A percentile compares a stretch with the other conserved stretches of the same genome.
Conservation (phyloP, 495 filamentous ascomycete species). For the Margaritispora aquatica region DNA sequence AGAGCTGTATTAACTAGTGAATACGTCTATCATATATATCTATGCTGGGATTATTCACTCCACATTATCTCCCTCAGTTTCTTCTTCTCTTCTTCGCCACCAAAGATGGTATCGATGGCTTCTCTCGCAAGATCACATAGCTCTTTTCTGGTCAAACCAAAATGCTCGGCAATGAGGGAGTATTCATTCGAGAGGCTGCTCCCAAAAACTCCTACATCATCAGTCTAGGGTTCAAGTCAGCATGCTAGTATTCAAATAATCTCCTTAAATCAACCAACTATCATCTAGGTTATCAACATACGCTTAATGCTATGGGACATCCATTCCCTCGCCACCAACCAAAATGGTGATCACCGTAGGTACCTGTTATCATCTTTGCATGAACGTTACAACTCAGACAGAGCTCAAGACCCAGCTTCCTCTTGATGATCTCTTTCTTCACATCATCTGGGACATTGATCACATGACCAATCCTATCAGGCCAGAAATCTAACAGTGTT, state of each 20-base stretch:
- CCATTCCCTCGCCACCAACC: slow-evolving; percentile 51
- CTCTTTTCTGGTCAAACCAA: slow-evolving; percentile 48
- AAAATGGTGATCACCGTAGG: slow-evolving; percentile 68
- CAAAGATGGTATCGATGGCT: slow-evolving; percentile 59
- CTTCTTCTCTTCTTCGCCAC: slow-evolving; percentile 51
- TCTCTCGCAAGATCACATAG: slow-evolving; percentile 50
- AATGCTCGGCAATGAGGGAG: slow-evolving; percentile 63
- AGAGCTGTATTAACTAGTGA: no score
- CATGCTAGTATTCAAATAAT: not conserved
- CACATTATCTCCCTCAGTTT: slow-evolving; percentile 49
- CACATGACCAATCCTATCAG: slow-evolving; percentile 73
- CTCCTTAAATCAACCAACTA: no score
- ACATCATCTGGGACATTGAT: slow-evolving; percentile 60
- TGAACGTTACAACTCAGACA: slow-evolving; percentile 80
- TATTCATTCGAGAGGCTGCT: slow-evolving; percentile 80
- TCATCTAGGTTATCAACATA: slow-evolving; percentile 34
- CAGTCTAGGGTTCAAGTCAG: slow-evolving; percentile 52
- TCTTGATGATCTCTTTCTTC: slow-evolving; percentile 46
- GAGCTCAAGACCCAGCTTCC: slow-evolving; percentile 60
- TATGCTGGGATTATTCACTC: no score
- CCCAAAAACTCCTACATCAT: slow-evolving; percentile 81
- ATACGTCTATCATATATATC: no score
- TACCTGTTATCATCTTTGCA: slow-evolving; percentile 62
- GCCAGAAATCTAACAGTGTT: slow-evolving; percentile 55
- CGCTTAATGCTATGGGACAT: slow-evolving; percentile 52